Evolutionary conservation across 108 stramenopile genomes (phyloP), one percentile per base, ranked within the genome.

Genomic region (Conticribra guillardii): DNA sequence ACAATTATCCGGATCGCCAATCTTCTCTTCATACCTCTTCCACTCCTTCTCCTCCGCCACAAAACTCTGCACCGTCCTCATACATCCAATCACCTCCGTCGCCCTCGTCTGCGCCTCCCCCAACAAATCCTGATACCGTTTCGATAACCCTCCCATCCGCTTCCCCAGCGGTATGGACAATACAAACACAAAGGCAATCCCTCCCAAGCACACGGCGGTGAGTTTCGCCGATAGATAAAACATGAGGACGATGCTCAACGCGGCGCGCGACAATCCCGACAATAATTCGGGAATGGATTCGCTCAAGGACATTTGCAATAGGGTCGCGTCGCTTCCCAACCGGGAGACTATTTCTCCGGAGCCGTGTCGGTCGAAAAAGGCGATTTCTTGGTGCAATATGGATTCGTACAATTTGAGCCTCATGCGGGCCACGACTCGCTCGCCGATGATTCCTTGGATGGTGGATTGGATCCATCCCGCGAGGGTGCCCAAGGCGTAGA

Each of bases 41-140:
- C 49, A 23, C 76, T 92, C 89, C 27, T 72, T 72, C 9, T 64
- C 48, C 79, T 95, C 94, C 0, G 86, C 87, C 11, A 81, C 86
- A 83, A 95, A 95, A 19, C 84, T 75, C 47, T 91, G 89, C 1
- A 92, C 89, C n/a, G 88, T 89, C 24, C 94, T 68, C 67, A 89
- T 85, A 45, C 63, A 73, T 17, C 85, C 79, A 24, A 95, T 63
- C 7, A 84, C 84, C 71, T 28, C 3, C 31, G 56, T 31, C 29
- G 17, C 7, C 56, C 56, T 57, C 28, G 37, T 41, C 11, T 41
- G 37, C 8, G 37, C 37, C 5, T 41, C 37, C 5, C 37, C 37
- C 37, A 41, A 41, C 37, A 41, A 5, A 41, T 41, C 37, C 11
- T 41, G 37, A 41, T 41, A 41, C 37, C 11, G 5, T 41, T 41